Conservation (phyloP, 345 rosid species). For the Hevea brasiliensis region DNA sequence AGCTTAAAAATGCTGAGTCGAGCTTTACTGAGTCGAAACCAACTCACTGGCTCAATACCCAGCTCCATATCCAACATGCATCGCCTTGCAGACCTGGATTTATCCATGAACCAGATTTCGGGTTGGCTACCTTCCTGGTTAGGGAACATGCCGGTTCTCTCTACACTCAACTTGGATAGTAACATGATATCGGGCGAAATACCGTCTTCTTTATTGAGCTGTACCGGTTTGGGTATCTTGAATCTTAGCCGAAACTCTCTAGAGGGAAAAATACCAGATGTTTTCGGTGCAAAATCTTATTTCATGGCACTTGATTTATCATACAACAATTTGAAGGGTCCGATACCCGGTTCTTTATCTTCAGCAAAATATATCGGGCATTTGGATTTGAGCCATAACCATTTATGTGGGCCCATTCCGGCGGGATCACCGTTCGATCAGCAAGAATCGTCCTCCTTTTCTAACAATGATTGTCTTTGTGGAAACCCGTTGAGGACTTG, state of each 20-base stretch:
- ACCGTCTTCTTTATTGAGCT: constrained; percentile 52
- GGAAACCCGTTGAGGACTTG: constrained; percentile 79
- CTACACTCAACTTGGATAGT: constrained; percentile 65
- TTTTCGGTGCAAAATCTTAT: constrained; percentile 63
- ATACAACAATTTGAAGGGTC: constrained; percentile 59
- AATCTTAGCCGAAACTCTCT: constrained; percentile 76
- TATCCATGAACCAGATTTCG: constrained; percentile 60
- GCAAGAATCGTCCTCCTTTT: constrained; percentile 66
- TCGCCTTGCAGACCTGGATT: constrained; percentile 82
- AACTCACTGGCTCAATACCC: constrained; percentile 69
- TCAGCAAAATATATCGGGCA: constrained; percentile 70
- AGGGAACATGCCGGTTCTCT: constrained; percentile 79
- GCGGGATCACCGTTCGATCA: constrained; percentile 75
- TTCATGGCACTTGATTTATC: constrained; percentile 83
- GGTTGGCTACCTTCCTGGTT: constrained; percentile 61
- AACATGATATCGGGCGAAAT: constrained; percentile 62
- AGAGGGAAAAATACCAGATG: constrained; percentile 78
- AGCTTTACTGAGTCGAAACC: constrained; percentile 67
- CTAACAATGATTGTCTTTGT: constrained; percentile 71
- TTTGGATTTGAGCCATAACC: constrained; percentile 83
- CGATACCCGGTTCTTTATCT: constrained; percentile 60
- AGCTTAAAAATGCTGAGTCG: constrained; percentile 76
- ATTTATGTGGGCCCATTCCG: constrained; percentile 85
- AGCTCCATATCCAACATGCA: constrained; percentile 51
- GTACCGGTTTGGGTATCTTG: constrained; percentile 58